phyloP scores from a whole-genome alignment of 2,329 filamentous ascomycete species.

The Periconia digitata region DNA sequence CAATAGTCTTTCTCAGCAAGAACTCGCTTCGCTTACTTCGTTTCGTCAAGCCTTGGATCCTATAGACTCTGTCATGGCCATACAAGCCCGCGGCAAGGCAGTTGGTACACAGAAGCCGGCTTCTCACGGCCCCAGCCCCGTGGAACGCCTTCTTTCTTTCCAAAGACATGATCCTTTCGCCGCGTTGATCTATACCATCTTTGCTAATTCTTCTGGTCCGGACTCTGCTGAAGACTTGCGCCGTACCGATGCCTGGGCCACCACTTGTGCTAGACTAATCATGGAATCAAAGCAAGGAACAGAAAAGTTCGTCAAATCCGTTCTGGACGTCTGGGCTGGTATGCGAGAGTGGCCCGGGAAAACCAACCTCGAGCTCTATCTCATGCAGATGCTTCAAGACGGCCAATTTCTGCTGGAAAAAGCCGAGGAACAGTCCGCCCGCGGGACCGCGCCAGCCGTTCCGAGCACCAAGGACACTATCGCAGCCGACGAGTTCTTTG shows the following conservation, averaged over 20 bases:
- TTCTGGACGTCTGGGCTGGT: slow-evolving; percentile 84
- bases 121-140: slow-evolving; percentile 61
- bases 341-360: slow-evolving; percentile 90
- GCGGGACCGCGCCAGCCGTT: slow-evolving; percentile 68
- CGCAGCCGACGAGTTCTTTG: slow-evolving; percentile 85
- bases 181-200: slow-evolving; percentile 80
- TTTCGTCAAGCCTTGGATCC: slow-evolving; percentile 79
- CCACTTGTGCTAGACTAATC: slow-evolving; percentile 80
- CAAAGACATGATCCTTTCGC: slow-evolving; percentile 86
- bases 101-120: slow-evolving; percentile 53
- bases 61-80: slow-evolving; percentile 79
- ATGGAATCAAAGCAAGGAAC: slow-evolving; percentile 73
- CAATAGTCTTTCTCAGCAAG: slow-evolving; percentile 70
- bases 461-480: slow-evolving; percentile 79
- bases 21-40: slow-evolving; percentile 75
- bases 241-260: slow-evolving; percentile 85
- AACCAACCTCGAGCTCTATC: slow-evolving; percentile 86
- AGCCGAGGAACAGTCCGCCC: slow-evolving; percentile 72
- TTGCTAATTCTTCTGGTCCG: slow-evolving; percentile 80
- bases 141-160: slow-evolving; percentile 84
- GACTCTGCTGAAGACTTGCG: slow-evolving; percentile 79
- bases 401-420: slow-evolving; percentile 88
- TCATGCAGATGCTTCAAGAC: slow-evolving; percentile 92
- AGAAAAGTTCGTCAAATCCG: slow-evolving; percentile 78
- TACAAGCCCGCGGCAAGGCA: slow-evolving; percentile 57